Base-by-base conservation (phyloP, 306 rosid genomes). In the Vigna mungo region DNA sequence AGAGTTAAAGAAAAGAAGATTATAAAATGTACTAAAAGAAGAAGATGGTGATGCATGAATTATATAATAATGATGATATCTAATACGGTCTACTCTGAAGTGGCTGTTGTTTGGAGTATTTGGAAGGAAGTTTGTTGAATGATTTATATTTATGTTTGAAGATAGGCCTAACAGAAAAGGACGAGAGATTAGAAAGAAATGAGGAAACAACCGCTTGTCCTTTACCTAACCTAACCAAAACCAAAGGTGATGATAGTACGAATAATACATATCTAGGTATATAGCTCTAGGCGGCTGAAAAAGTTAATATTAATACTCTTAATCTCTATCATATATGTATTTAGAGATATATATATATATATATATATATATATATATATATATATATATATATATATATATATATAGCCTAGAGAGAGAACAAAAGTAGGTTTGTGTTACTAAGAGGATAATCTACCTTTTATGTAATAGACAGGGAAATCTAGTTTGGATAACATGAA, bases 161-260 rank as follows among this genome's bases (percentile, higher is more conserved):
- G 23, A 37, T 9, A 16, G 47, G 44, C 21, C 46, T 62, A 62
- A 32, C 68, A 63, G 25, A 34, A 62, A 37, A 36, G 47, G 47
- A n/a, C 36, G 68, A 62, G 6, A 62, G 68, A 62, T 62, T 62
- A 34, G 25, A 62, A 63, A 34, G 27, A 63, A 63, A 23, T 63
- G 3, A 1, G 68, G 15, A 63, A 36, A 63, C 68, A 63, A 63
- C 68, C 48, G 30, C 49, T 36, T 62, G 68, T 63, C 49, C 30
- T 48, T 37, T 63, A 37, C 69, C 69, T 37, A 36, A 63, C 69
- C 46, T 37, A 63, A 63, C 49, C 48, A 37, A 37, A 37, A 36
- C 44, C 69, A 63, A 63, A 25, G 48, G 15, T 37, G 48, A 63
- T 37, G 48, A 63, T 63, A n/a, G 48, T 63, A 36, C 47, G 9